These are phyloP conservation scores for Daedalea quercina DNA, from an alignment of 768 basidiomycete species.

Conservation along the genomic window DNA sequence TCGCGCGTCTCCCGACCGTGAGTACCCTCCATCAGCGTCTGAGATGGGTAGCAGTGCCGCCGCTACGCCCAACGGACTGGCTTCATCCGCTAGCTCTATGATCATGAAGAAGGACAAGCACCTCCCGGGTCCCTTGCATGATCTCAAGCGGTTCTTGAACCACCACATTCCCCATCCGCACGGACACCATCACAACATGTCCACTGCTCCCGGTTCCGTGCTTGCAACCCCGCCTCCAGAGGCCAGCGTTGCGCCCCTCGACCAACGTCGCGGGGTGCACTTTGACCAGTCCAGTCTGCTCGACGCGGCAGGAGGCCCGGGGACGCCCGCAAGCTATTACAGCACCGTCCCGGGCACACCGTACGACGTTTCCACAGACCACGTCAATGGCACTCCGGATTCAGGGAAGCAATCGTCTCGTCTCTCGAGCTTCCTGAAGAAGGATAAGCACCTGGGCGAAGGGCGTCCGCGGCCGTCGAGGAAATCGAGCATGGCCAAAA, in stretches of 20 bases:
- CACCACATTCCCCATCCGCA: constrained; percentile 71
- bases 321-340: constrained; percentile 1
- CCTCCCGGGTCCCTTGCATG: constrained; percentile 73
- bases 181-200: constrained; percentile 19
- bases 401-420: constrained; percentile 15
- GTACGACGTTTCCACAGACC: constrained; percentile 7
- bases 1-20: constrained; percentile 9
- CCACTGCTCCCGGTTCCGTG: constrained; percentile 18
- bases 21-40: constrained; percentile 5
- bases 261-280: constrained; percentile 28
- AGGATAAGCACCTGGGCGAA: constrained; percentile 24
- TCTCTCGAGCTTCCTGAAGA: constrained; percentile 28
- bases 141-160: constrained; percentile 93
- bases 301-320: constrained; percentile 22
- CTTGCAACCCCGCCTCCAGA: constrained; percentile 26
- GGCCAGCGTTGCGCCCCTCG: constrained; percentile 26
- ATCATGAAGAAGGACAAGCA: constrained; percentile 25
- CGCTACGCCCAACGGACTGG: constrained; percentile 5
- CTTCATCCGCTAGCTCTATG: constrained; percentile 6
- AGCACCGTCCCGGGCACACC: constrained; percentile 8
- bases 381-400: constrained; percentile 1
- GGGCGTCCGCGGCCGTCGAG: constrained; percentile 7
- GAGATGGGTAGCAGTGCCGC: constrained; percentile 1
- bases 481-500: constrained; percentile 13
- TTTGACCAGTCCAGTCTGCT: constrained; percentile 29